A percentile compares a stretch with the other conserved stretches of the same genome.
These are phyloP conservation scores for Liriodendron chinense DNA, from an alignment of 164 flowering plant genomes.

Conservation along the genomic window DNA sequence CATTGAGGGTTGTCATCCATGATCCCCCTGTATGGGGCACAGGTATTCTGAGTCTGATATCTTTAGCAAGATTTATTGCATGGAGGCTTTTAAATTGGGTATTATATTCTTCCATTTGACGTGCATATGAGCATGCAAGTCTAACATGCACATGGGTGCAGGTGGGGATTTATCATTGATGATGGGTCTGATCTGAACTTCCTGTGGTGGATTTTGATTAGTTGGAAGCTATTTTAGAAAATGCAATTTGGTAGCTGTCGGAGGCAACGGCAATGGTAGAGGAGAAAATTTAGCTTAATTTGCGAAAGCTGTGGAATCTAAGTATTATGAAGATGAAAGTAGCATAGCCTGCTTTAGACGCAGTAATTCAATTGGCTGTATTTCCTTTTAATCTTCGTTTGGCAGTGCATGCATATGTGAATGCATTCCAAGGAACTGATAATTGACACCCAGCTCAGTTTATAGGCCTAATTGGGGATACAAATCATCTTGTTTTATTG, in stretches of 20 bases:
- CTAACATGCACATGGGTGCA: neutral
- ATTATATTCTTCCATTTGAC: neutral
- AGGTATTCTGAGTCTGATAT: neutral
- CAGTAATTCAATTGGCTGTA: neutral
- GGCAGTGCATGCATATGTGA: too few species aligned
- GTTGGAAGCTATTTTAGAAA: neutral
- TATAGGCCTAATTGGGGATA: too few species aligned
- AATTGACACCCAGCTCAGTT: too few species aligned
- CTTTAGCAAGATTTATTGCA: neutral
- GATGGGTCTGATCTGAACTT: neutral
- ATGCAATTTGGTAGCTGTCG: neutral
- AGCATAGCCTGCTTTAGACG: neutral
- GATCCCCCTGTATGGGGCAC: neutral
- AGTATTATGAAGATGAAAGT: neutral
- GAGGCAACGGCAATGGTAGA: neutral
- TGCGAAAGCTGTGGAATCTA: neutral
- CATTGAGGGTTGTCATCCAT: conserved; percentile 15
- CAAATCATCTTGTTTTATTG: too few species aligned
- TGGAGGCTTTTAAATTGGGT: neutral
- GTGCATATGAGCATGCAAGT: neutral
- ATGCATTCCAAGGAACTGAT: too few species aligned
- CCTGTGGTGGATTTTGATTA: neutral
- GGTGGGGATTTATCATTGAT: conserved; percentile 3
- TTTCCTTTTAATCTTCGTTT: too few species aligned
- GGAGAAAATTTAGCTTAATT: neutral